Conservation (phyloP, 2,329 filamentous ascomycete genomes). For the Diaporthe batatas region DNA sequence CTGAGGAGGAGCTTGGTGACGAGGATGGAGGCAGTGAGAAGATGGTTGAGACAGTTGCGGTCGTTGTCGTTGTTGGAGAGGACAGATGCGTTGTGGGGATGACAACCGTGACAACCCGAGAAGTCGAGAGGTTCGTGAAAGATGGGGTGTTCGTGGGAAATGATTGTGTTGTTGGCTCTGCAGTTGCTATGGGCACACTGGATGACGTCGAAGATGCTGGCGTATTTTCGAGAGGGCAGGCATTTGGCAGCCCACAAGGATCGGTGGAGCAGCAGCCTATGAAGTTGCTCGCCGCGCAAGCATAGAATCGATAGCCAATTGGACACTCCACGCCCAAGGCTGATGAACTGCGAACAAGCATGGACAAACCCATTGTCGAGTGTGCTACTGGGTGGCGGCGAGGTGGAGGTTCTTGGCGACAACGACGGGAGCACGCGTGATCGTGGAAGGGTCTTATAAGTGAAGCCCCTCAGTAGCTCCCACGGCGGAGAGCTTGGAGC, state of each 20-base stretch:
- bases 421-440: neutral
- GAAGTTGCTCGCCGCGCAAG: constrained; percentile 54
- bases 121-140: constrained; percentile 18
- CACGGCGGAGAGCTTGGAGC: neutral
- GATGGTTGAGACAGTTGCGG: neutral
- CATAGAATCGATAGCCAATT: constrained; percentile 52
- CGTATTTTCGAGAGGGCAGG: constrained; percentile 48
- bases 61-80: constrained; percentile 8
- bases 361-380: constrained; percentile 16
- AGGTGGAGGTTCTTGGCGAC: neutral
- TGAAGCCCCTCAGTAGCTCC: neutral
- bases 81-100: neutral
- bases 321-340: constrained; percentile 47
- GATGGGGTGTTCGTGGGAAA: neutral
- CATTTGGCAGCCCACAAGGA: constrained; percentile 53
- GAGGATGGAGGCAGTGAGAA: neutral
- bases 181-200: constrained; percentile 21
- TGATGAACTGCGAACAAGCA: constrained; percentile 18
- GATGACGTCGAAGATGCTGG: constrained; percentile 35
- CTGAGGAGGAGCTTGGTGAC: neutral
- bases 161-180: constrained; percentile 37
- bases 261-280: constrained; percentile 61
- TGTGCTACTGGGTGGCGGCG: neutral
- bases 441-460: constrained; percentile 12
- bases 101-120: neutral